Evolutionary conservation across 2,329 filamentous ascomycete genomes (phyloP).

Genomic region (Ramichloridium luteum): DNA sequence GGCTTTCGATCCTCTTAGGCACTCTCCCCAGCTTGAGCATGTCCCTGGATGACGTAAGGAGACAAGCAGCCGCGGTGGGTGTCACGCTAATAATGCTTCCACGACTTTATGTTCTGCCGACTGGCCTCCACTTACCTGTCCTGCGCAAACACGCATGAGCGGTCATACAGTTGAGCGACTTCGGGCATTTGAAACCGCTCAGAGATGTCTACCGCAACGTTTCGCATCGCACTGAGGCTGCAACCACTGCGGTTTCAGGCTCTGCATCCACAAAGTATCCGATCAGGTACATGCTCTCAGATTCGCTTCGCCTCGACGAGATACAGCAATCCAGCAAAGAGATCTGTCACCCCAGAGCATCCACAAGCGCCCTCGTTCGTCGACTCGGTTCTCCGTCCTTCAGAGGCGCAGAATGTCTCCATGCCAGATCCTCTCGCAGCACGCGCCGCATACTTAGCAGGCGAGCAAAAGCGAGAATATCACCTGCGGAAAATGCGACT

Average conservation of each 20-base stretch:
- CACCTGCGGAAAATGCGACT: conserved; percentile 25
- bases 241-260: conserved; percentile 18
- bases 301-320: conserved; percentile 21
- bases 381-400: conserved; percentile 6
- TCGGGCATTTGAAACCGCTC: too few species aligned
- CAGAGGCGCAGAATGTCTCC: conserved; percentile 3
- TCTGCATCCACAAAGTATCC: too few species aligned
- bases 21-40: too few species aligned
- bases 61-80: too few species aligned
- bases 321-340: conserved; percentile 24
- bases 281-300: conserved; percentile 11
- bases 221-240: conserved; percentile 20
- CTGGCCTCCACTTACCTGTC: too few species aligned
- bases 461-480: conserved; percentile 20
- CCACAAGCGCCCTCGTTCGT: conserved; percentile 15
- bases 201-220: too few species aligned
- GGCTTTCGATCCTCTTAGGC: too few species aligned
- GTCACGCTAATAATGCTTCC: too few species aligned
- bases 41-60: too few species aligned
- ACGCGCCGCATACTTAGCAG: conserved; percentile 15
- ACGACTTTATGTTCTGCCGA: too few species aligned
- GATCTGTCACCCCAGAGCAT: conserved; percentile 12
- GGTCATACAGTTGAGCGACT: too few species aligned
- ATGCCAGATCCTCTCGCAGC: conserved; percentile 16
- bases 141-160: too few species aligned